Evolutionary conservation across 305 asterid genomes (phyloP), one percentile per base, ranked within the genome.

Genomic region (Fraxinus paxiana): DNA sequence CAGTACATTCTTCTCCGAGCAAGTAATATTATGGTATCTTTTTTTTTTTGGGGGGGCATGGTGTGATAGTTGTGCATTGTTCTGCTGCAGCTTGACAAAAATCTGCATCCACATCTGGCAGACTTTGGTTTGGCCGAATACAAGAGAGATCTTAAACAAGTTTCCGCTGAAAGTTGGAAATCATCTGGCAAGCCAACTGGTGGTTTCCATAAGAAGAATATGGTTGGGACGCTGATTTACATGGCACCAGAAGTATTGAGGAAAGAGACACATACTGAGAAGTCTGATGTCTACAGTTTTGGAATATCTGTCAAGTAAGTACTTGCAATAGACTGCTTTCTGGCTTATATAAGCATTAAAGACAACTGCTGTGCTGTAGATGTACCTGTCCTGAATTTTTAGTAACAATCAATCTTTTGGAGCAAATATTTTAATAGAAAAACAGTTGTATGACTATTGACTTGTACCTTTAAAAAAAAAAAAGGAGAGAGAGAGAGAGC

Each of bases 151-250:
- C 95, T 96, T 76, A 87, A 92, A 86, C 91, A 89, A 88, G 90
- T 94, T 80, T 90, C 98, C 28, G 10, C 73, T 20, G 77, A 73
- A 82, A 92, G 87, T 81, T 96, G 98, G 98, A 92, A 88, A 88
- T 88, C 97, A 82, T 88, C 92, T 65, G 99, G 98, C 77, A 94
- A 96, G 88, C 99, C 98, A 74, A 94, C 98, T 33, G 99, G 99
- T 83, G 99, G 99, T 84, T 96, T 96, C 88, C 98, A 96, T 81
- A 96, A 94, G 81, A 92, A 84, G 78, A 92, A 94, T 87, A 92
- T 96, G 99, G 99, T 94, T 41, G 99, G 99, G 82, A 96, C 99
- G 0, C 89, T 96, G 80, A 91, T 94, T 88, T 96, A 96, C 90
- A 96, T 96, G 99, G 96, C 99, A 69, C 99, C 99, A 35, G 99